A percentile compares a stretch with the other conserved stretches of the same genome.
These are phyloP conservation scores for Fraxinus sp. DNA, from an alignment of 305 asterid genomes.

Conservation along the genomic window DNA sequence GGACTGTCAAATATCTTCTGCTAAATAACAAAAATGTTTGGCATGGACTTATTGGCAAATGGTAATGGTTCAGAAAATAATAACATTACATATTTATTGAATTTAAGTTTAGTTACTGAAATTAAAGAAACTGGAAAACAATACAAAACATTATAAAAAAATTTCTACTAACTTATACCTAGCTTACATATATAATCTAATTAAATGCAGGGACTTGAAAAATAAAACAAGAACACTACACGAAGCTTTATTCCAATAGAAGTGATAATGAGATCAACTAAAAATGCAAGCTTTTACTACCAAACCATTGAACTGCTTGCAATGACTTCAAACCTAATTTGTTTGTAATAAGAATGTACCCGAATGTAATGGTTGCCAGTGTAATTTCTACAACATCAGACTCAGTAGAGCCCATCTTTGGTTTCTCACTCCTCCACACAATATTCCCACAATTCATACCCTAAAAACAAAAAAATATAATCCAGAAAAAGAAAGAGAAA, in stretches of 20 bases:
- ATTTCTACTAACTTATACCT: too few relatives aligned
- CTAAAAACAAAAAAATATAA: background rate
- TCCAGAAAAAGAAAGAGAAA: background rate
- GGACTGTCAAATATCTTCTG: too few relatives aligned
- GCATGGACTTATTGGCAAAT: too few relatives aligned
- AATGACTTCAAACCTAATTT: too few relatives aligned
- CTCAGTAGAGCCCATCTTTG: constrained; percentile 28
- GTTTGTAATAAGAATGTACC: constrained; percentile 32
- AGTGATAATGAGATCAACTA: background rate
- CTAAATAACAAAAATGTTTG: too few relatives aligned
- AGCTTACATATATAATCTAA: too few relatives aligned
- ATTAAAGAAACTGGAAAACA: too few relatives aligned
- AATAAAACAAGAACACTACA: background rate
- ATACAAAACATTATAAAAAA: too few relatives aligned
- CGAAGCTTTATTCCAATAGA: background rate
- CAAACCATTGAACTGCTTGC: background rate
- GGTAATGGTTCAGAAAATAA: too few relatives aligned
- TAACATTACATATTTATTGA: too few relatives aligned
- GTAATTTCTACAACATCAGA: constrained; percentile 39
- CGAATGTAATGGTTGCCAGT: constrained; percentile 55
- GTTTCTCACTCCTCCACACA: constrained; percentile 21
- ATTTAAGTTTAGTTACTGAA: too few relatives aligned
- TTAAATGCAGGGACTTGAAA: too few relatives aligned
- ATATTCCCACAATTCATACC: constrained; percentile 32
- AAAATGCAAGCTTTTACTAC: background rate